Evolutionary conservation across 2,329 filamentous ascomycete species (phyloP).

Genomic region (Colletotrichum tabaci): DNA sequence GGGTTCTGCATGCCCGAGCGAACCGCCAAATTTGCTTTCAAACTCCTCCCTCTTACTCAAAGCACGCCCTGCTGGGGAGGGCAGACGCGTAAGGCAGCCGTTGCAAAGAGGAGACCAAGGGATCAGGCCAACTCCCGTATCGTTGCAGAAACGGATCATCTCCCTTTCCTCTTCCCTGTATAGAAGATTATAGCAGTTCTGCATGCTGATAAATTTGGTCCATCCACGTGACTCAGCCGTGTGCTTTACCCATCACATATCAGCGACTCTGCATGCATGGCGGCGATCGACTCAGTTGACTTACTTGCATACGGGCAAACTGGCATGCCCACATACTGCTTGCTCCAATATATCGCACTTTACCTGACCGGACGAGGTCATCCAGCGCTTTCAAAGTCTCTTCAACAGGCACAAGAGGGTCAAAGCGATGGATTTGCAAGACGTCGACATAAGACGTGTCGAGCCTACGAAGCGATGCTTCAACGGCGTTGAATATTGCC

Average conservation of each 20-base stretch:
- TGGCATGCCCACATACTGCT: constrained; percentile 20
- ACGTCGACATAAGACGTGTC: constrained; percentile 20
- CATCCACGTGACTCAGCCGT: background rate
- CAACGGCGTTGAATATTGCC: constrained; percentile 77
- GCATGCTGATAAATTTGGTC: constrained; percentile 26
- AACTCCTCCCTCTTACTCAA: constrained; percentile 12
- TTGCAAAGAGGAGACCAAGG: constrained; percentile 15
- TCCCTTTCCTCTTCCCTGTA: constrained; percentile 20
- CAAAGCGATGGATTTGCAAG: constrained; percentile 25
- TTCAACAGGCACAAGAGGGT: background rate
- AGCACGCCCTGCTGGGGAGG: background rate
- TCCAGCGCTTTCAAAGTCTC: constrained; percentile 18
- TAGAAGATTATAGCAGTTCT: constrained; percentile 15
- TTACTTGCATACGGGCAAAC: constrained; percentile 10
- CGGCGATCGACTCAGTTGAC: background rate
- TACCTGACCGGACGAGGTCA: constrained; percentile 11
- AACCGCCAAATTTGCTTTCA: background rate
- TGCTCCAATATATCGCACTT: constrained; percentile 22
- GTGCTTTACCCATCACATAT: background rate
- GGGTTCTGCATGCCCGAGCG: background rate
- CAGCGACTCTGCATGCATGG: background rate
- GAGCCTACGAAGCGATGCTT: constrained; percentile 54
- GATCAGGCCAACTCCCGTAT: constrained; percentile 3
- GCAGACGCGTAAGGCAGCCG: background rate
- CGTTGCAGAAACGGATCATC: constrained; percentile 11